A percentile compares a stretch with the other conserved stretches of the same genome.
Conservation (phyloP, 306 rosid species). For the Lathyrus tuberosus region DNA sequence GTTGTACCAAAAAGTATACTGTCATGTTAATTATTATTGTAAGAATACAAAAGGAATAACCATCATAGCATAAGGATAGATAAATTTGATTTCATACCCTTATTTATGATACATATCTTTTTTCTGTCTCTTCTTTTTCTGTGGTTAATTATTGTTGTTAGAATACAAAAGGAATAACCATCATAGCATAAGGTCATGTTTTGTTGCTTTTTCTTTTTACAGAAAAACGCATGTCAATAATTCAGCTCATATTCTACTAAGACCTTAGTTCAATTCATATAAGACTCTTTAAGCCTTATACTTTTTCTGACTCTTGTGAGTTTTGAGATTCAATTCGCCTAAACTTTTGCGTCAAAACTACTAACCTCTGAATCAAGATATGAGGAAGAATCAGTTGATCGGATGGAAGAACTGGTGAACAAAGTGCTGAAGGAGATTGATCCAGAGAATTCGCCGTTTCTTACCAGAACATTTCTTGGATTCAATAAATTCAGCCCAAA, state of each 20-base stretch:
- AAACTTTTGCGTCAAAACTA: not conserved
- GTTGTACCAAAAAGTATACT: not conserved
- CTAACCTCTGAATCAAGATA: slow-evolving; percentile 71
- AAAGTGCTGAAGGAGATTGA: slow-evolving; percentile 77
- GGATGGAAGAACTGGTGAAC: slow-evolving; percentile 57
- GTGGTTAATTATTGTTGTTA: too few relatives aligned
- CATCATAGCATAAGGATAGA: not conserved
- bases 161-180: too few relatives aligned
- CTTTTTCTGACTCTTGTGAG: not conserved
- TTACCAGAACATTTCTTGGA: slow-evolving; percentile 60
- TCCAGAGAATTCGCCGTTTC: slow-evolving; percentile 57
- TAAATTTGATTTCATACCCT: too few relatives aligned
- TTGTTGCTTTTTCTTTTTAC: slow-evolving; percentile 2
- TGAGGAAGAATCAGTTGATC: slow-evolving; percentile 56
- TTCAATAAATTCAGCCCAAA: slow-evolving; percentile 68
- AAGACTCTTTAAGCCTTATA: not conserved
- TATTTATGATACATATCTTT: not conserved
- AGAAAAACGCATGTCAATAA: not conserved
- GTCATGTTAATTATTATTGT: not conserved
- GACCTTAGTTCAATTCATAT: too few relatives aligned
- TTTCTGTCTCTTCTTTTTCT: not conserved
- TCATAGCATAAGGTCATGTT: too few relatives aligned
- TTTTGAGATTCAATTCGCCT: not conserved
- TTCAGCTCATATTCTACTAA: not conserved
- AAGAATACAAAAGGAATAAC: slow-evolving; percentile 7